Conservation (phyloP, 139 green algal genomes). For the Penium margaritaceum region DNA sequence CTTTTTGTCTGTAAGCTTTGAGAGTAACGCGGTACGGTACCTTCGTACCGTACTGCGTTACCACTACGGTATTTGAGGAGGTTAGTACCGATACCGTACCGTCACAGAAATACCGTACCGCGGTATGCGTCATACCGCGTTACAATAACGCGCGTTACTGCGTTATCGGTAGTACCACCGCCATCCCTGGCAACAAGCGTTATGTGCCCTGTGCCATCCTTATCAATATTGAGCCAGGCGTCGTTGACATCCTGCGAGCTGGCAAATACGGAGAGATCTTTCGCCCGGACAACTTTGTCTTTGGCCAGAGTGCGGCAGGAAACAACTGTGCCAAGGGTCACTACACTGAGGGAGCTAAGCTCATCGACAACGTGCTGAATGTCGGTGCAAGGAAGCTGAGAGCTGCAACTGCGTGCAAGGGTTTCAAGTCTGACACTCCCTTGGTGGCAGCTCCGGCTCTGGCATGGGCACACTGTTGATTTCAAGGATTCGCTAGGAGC, state of each 20-base stretch:
- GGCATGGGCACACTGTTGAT: conserved; percentile 97
- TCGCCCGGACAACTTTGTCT: conserved; percentile 95
- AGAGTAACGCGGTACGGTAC: too few species aligned
- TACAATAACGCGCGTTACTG: too few species aligned
- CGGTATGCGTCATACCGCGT: too few species aligned
- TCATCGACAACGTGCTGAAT: conserved; percentile 96
- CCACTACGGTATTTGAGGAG: too few species aligned
- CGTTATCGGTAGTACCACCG: too few species aligned
- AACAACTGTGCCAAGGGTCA: conserved; percentile 99
- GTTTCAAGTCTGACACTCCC: conserved; percentile 91
- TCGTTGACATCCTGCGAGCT: conserved; percentile 85
- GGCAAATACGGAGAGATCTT: conserved; percentile 92
- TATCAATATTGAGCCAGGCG: conserved; percentile 94
- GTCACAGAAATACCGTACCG: too few species aligned
- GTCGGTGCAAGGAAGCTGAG: conserved; percentile 96
- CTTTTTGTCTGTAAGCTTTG: too few species aligned
- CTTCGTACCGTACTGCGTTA: too few species aligned
- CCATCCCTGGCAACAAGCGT: conserved; percentile 84
- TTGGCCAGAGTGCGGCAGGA: conserved; percentile 90
- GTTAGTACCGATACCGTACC: too few species aligned
- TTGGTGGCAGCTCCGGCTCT: conserved; percentile 89
- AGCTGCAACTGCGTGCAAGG: conserved; percentile 93
- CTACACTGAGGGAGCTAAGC: conserved; percentile 96
- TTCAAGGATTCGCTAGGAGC: conserved; percentile 95
- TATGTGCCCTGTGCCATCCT: conserved; percentile 95